Evolutionary conservation across 495 filamentous ascomycete species (phyloP), one percentile per base, ranked within the genome.

Genomic region (Penicillium parvum): DNA sequence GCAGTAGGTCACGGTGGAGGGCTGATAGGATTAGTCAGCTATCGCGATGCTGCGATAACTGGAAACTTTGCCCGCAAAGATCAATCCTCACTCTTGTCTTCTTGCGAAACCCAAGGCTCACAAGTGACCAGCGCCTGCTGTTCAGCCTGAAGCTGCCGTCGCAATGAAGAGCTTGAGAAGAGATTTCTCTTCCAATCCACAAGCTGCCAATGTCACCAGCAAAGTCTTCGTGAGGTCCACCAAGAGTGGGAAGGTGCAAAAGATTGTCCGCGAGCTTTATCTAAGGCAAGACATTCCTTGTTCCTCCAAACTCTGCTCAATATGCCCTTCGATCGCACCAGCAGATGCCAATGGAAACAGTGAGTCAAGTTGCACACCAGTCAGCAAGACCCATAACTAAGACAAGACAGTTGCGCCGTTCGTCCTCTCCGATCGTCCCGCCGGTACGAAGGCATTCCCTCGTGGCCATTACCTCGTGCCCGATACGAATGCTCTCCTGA

Each of bases 221-320:
- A 95, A 97, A 70, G 77, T 92, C 49, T 99, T 90, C 55, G 84
- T 97, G 47, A 74, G 92, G 43, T 96, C 92, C 19, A 90, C 89
- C 12, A 91, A 85, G 63, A 87, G 79, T 64, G 92, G 92, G 57
- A 97, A 96, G 71, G 92, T 97, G 45, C 89, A 95, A 68, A 98
- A 99, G 71, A 90, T 99, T 62, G 94, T 97, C 45, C 81, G 89
- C 33, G 92, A 99, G 73, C 71, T 97, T 39, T 97, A 99, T 68
- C 76, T 99, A 21, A 80, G 92, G 54, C 83, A 88, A 71, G 94
- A 99, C 63, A 97, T 97, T 52, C 92, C 92, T 22, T 99, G 92
- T 69, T 99, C 94, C 11, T 97, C 90, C 3, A 84, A 78, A 63
- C 76, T 97, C 35, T 99, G 92, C 70, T 70, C 75, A 30, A 61